Evolutionary conservation across 2,329 filamentous ascomycete genomes (phyloP).

Genomic region (Hypoxylon sp.): DNA sequence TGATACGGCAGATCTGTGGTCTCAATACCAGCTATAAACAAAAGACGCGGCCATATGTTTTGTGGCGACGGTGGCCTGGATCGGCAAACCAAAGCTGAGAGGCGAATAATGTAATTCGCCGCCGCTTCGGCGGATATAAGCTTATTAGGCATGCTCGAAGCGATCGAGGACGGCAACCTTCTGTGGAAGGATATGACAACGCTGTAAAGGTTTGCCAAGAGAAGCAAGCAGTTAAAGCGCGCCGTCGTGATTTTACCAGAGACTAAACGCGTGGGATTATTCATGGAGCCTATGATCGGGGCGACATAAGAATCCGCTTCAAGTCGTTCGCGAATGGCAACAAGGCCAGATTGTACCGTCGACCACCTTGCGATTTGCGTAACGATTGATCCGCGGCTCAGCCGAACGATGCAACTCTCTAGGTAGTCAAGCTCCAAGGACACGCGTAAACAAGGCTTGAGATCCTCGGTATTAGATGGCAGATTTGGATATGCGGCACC

Average conservation of each 20-base stretch:
- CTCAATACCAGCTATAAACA: slow-evolving; percentile 34
- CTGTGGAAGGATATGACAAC: slow-evolving; percentile 36
- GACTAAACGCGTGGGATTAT: slow-evolving; percentile 17
- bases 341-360: slow-evolving; percentile 25
- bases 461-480: slow-evolving; percentile 20
- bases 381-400: slow-evolving; percentile 18
- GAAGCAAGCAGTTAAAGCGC: slow-evolving; percentile 32
- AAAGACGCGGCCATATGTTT: slow-evolving; percentile 32
- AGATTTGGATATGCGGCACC: slow-evolving; percentile 27
- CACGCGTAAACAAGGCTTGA: slow-evolving; percentile 30
- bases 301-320: slow-evolving; percentile 21
- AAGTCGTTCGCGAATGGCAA: slow-evolving; percentile 24
- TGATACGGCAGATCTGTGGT: slow-evolving; percentile 32
- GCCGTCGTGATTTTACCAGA: slow-evolving; percentile 29
- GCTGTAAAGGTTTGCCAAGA: slow-evolving; percentile 31
- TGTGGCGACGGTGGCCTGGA: slow-evolving; percentile 33
- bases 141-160: slow-evolving; percentile 10
- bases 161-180: slow-evolving; percentile 22
- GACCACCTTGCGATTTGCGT: slow-evolving; percentile 19
- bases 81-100: slow-evolving; percentile 30
- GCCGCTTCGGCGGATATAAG: slow-evolving; percentile 28
- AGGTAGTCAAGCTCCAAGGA: slow-evolving; percentile 33
- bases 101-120: slow-evolving; percentile 29
- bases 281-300: slow-evolving; percentile 23
- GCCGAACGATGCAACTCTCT: slow-evolving; percentile 30